Evolutionary conservation across 1,284 basidiomycete species (phyloP).

Genomic region (Trichosporon sp.): DNA sequence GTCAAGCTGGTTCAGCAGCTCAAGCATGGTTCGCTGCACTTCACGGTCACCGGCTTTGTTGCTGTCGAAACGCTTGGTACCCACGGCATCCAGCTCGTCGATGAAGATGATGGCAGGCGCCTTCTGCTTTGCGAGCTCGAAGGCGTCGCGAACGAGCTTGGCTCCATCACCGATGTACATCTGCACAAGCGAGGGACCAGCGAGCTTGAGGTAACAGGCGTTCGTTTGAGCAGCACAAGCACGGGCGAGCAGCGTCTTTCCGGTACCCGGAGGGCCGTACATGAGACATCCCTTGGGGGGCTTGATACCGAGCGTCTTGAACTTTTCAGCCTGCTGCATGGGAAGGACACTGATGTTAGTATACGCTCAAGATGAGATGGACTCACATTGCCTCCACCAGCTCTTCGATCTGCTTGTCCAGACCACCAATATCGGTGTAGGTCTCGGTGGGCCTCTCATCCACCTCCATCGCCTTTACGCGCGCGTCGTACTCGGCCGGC

Average conservation of each 20-base stretch:
- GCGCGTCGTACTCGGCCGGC: constrained; percentile 66
- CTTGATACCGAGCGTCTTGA: constrained; percentile 73
- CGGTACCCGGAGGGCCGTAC: constrained; percentile 74
- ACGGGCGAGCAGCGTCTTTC: constrained; percentile 69
- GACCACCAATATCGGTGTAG: constrained; percentile 71
- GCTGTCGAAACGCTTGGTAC: constrained; percentile 98
- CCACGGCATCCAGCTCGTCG: constrained; percentile 96
- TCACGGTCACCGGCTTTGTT: constrained; percentile 97
- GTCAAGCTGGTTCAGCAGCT: constrained; percentile 85
- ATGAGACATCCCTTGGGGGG: constrained; percentile 72
- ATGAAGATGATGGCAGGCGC: constrained; percentile 98
- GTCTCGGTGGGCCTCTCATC: constrained; percentile 72
- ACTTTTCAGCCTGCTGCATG: constrained; percentile 75
- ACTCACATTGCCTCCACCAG: constrained; percentile 65
- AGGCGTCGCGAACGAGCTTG: constrained; percentile 93
- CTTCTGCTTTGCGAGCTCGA: constrained; percentile 96
- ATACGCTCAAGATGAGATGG: neutral
- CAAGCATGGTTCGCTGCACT: constrained; percentile 98
- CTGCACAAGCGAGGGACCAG: constrained; percentile 57
- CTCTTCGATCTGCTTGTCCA: constrained; percentile 78
- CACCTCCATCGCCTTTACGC: constrained; percentile 90
- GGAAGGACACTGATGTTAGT: constrained; percentile 55
- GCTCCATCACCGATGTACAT: constrained; percentile 87
- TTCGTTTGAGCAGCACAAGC: constrained; percentile 77
- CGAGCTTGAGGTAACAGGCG: constrained; percentile 72